These are phyloP conservation scores for Xylaria sp. DNA, from an alignment of 495 filamentous ascomycete species.

Conservation along the genomic window DNA sequence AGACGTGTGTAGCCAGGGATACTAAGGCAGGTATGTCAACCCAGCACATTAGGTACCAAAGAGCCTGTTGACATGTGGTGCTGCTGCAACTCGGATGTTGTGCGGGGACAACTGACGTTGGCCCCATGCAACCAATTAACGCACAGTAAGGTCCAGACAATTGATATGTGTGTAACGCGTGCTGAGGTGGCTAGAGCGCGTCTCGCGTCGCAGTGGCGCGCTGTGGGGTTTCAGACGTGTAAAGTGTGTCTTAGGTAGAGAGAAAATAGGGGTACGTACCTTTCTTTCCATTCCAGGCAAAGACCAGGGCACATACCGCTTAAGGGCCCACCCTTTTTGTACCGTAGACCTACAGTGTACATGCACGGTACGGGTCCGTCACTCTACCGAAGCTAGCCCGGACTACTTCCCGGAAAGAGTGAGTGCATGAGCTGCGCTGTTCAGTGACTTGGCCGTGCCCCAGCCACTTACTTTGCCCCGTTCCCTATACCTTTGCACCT, in stretches of 20 bases:
- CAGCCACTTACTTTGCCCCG: constrained; percentile 31
- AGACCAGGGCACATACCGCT: not conserved
- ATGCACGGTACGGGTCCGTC: not conserved
- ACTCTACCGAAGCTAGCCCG: constrained; percentile 4
- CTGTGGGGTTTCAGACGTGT: not conserved
- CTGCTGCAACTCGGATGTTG: constrained; percentile 8
- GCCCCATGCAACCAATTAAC: constrained; percentile 2
- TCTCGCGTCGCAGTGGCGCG: not conserved
- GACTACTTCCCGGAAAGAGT: not conserved
- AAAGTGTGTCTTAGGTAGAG: no score
- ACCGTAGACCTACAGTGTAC: not conserved
- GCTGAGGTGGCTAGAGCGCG: not conserved
- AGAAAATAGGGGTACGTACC: constrained; percentile 6
- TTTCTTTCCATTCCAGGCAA: not conserved
- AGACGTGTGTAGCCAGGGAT: not conserved
- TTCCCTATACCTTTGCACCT: constrained; percentile 17
- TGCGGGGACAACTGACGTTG: constrained; percentile 2
- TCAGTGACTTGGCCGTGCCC: constrained; percentile 31
- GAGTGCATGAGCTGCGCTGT: constrained; percentile 23
- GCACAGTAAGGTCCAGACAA: not conserved
- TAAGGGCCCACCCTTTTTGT: not conserved
- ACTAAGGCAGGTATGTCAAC: no score
- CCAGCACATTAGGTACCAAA: not conserved
- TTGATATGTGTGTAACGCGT: constrained; percentile 17
- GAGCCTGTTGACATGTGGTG: constrained; percentile 14